Evolutionary conservation across 2,329 filamentous ascomycete genomes (phyloP).

Genomic region (Trichoderma simmonsii): DNA sequence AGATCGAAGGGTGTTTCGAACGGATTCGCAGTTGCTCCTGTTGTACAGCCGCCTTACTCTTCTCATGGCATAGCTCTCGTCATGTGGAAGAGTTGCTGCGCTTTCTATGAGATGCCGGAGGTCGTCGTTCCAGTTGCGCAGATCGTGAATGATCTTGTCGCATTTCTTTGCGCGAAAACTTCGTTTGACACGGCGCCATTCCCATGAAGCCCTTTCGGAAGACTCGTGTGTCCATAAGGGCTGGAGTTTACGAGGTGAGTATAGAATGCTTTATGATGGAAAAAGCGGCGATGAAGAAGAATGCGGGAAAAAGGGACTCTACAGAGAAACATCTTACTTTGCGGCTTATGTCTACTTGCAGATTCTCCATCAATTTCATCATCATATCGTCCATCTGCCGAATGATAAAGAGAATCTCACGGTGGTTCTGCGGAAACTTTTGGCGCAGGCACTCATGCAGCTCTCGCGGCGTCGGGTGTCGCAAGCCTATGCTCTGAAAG

Average conservation of each 20-base stretch:
- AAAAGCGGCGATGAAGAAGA: too few species aligned
- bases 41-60: neutral
- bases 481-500: conserved; percentile 7
- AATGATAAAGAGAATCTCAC: conserved; percentile 2
- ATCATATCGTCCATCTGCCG: conserved; percentile 13
- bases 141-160: conserved; percentile 11
- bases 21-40: neutral
- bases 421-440: neutral
- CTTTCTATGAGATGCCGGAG: conserved; percentile 3
- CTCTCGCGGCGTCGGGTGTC: conserved; percentile 7
- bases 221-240: conserved; percentile 7
- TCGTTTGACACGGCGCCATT: conserved; percentile 17
- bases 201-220: conserved; percentile 6
- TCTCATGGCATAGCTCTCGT: neutral
- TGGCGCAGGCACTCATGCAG: conserved; percentile 5
- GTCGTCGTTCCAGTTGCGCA: conserved; percentile 15
- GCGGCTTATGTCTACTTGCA: conserved; percentile 1
- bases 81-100: neutral
- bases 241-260: neutral
- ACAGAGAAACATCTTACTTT: neutral
- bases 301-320: neutral
- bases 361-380: conserved; percentile 2
- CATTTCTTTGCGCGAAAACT: conserved; percentile 10
- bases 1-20: neutral
- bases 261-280: neutral